These are phyloP conservation scores for Podospora bellae-mahoneyi DNA, from an alignment of 495 filamentous ascomycete genomes.

Conservation along the genomic window DNA sequence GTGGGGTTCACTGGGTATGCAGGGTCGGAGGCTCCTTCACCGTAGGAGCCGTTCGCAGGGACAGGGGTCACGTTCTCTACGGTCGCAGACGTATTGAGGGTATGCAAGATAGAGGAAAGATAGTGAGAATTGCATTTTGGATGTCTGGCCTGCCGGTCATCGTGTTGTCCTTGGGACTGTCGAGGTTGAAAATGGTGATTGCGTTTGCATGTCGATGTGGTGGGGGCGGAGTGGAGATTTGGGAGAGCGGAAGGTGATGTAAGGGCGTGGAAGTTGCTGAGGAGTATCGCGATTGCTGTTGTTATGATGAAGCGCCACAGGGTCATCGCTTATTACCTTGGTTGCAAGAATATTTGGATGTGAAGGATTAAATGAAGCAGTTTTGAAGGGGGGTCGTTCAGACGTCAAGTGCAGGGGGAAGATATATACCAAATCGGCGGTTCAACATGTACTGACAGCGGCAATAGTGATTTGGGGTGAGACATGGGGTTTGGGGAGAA, in stretches of 20 bases:
- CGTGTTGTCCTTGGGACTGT: not conserved
- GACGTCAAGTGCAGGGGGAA: not conserved
- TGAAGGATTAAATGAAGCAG: too few species aligned
- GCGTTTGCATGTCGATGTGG: not conserved
- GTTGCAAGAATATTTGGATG: too few species aligned
- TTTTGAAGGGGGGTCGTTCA: not conserved
- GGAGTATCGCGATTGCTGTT: not conserved
- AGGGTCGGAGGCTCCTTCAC: conserved; percentile 38
- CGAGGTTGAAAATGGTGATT: not conserved
- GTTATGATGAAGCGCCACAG: too few species aligned
- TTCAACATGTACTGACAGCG: not conserved
- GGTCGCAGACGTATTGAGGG: not conserved
- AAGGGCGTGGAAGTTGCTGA: not conserved
- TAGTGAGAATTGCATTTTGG: not conserved
- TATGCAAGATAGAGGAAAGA: not conserved
- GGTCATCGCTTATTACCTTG: too few species aligned
- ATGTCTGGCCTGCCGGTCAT: not conserved
- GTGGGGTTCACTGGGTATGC: conserved; percentile 45
- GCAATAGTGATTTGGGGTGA: not conserved
- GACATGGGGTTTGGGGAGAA: not conserved
- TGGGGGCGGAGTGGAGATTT: not conserved
- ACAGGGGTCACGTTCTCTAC: conserved; percentile 35
- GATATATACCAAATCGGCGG: not conserved
- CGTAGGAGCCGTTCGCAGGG: conserved; percentile 32
- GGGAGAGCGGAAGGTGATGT: not conserved